Evolutionary conservation across 768 basidiomycete genomes (phyloP).

Genomic region (Pholiota molesta): DNA sequence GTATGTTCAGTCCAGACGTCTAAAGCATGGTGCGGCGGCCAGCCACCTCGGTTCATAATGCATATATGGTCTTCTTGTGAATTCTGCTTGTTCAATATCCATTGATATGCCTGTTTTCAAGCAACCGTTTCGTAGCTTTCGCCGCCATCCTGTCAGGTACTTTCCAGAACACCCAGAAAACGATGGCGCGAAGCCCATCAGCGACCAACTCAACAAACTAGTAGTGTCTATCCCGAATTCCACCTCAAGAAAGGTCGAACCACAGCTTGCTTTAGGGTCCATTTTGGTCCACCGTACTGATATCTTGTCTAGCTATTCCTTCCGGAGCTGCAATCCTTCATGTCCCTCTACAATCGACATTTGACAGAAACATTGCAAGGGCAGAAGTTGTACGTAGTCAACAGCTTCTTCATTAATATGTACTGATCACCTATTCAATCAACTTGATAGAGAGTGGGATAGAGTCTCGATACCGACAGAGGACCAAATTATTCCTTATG

Average conservation of each 20-base stretch:
- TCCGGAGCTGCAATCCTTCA: constrained; percentile 84
- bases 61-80: background rate
- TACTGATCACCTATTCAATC: constrained; percentile 48
- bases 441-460: constrained; percentile 72
- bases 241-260: constrained; percentile 55
- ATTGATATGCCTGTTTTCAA: constrained; percentile 40
- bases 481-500: constrained; percentile 74
- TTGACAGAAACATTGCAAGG: constrained; percentile 45
- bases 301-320: constrained; percentile 54
- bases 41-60: background rate
- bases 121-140: constrained; percentile 36
- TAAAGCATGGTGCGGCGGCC: background rate
- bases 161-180: constrained; percentile 43
- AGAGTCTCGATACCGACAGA: constrained; percentile 69
- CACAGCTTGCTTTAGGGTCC: background rate
- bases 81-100: background rate
- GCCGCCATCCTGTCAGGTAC: constrained; percentile 43
- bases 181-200: constrained; percentile 61
- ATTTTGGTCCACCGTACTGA: background rate
- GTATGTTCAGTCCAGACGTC: background rate
- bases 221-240: constrained; percentile 63
- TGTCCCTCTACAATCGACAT: constrained; percentile 82
- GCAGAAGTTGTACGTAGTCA: background rate
- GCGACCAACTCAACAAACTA: constrained; percentile 70
- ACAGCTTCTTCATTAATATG: background rate